Percentiles rank a stretch among this genome's conserved stretches.
Evolutionary conservation across 2,329 filamentous ascomycete genomes (phyloP).

Genomic region (Colletotrichum sp.): DNA sequence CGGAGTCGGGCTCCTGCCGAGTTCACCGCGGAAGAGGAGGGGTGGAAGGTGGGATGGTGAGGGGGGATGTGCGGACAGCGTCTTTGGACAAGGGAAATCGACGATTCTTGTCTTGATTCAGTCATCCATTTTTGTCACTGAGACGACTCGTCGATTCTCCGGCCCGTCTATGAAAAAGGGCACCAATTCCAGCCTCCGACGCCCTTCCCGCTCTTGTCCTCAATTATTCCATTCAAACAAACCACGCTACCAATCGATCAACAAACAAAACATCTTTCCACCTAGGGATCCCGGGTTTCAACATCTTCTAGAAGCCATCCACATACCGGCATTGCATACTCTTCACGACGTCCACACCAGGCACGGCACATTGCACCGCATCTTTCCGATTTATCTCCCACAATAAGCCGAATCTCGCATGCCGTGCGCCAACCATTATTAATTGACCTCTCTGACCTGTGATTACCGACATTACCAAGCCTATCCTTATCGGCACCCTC

Average conservation of each 20-base stretch:
- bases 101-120: constrained; percentile 12
- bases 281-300: neutral
- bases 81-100: neutral
- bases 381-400: neutral
- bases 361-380: neutral
- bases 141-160: neutral
- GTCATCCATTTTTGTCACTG: constrained; percentile 2
- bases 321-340: neutral
- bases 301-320: neutral
- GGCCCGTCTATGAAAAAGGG: neutral
- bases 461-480: neutral
- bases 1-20: constrained; percentile 8
- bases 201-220: neutral
- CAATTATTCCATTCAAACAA: neutral
- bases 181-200: neutral
- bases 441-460: neutral
- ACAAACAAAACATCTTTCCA: neutral
- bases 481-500: constrained; percentile 10
- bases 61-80: neutral
- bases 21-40: constrained; percentile 7
- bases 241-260: neutral
- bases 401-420: neutral
- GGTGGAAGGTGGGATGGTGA: constrained; percentile 6
- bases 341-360: neutral
- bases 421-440: constrained; percentile 9